phyloP scores from a whole-genome alignment of 192 early-diverging fungal genomes.

The Gamsiella multidivaricata region DNA sequence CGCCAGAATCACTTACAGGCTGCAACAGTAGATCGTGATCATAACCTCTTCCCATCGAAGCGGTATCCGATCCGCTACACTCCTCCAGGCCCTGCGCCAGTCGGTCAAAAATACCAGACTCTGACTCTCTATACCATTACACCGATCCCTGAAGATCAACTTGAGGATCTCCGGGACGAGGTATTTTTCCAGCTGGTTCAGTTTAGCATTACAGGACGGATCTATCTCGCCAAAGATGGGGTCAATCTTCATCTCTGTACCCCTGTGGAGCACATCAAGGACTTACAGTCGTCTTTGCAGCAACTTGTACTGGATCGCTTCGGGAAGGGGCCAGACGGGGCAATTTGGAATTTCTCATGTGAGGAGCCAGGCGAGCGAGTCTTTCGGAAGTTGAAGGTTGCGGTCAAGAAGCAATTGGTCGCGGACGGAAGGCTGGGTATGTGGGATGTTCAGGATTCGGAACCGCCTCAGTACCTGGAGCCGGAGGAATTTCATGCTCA shows the following conservation, averaged over 20 bases:
- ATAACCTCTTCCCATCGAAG: neutral
- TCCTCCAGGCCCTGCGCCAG: conserved; percentile 14
- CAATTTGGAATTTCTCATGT: conserved; percentile 68
- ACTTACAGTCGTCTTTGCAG: conserved; percentile 23
- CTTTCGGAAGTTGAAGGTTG: conserved; percentile 74
- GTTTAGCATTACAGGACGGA: conserved; percentile 72
- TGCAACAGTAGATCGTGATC: neutral
- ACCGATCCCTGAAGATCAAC: conserved; percentile 22
- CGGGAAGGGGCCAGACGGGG: conserved; percentile 33
- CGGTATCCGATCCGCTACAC: conserved; percentile 20
- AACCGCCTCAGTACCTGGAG: conserved; percentile 70
- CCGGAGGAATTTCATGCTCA: conserved; percentile 72
- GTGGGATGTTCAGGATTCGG: conserved; percentile 25
- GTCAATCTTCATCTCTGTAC: conserved; percentile 82
- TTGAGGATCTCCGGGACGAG: conserved; percentile 47
- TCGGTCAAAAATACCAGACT: conserved; percentile 44
- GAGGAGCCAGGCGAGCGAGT: conserved; percentile 60
- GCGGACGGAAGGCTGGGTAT: conserved; percentile 15
- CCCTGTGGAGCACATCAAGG: conserved; percentile 58
- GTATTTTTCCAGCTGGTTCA: conserved; percentile 54
- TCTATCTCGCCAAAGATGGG: conserved; percentile 79
- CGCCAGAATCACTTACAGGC: neutral
- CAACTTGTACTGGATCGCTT: conserved; percentile 39
- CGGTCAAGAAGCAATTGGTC: conserved; percentile 65
- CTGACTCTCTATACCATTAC: conserved; percentile 66